phyloP scores from a whole-genome alignment of 805 yeast species.

The Cyberlindnera mrakii region DNA sequence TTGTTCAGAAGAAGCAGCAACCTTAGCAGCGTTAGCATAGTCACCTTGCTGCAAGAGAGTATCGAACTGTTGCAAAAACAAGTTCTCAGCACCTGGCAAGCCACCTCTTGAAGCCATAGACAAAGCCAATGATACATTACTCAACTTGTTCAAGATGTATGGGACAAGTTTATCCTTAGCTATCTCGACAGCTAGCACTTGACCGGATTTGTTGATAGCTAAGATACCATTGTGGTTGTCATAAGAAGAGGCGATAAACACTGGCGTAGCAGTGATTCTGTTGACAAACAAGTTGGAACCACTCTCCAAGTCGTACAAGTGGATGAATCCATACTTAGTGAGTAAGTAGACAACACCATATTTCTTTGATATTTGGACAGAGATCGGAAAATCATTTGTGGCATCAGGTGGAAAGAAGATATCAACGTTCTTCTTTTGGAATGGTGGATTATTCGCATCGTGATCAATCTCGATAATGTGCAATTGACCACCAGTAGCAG shows the following conservation, averaged over 20 bases:
- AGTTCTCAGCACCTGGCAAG: slow-evolving; percentile 92
- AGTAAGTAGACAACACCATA: slow-evolving; percentile 85
- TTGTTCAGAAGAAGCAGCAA: slow-evolving; percentile 92
- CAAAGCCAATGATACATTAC: slow-evolving; percentile 82
- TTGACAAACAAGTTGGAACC: slow-evolving; percentile 92
- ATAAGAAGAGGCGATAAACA: slow-evolving; percentile 79
- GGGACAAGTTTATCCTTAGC: slow-evolving; percentile 82
- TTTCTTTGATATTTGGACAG: slow-evolving; percentile 76
- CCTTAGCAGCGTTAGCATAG: slow-evolving; percentile 88
- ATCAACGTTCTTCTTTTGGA: slow-evolving; percentile 84
- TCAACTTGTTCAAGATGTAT: slow-evolving; percentile 78
- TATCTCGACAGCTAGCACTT: slow-evolving; percentile 87
- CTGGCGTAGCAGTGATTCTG: slow-evolving; percentile 93
- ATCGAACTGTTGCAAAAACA: slow-evolving; percentile 89
- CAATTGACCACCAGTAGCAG: slow-evolving; percentile 69
- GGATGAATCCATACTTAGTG: slow-evolving; percentile 95
- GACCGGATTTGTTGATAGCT: slow-evolving; percentile 92
- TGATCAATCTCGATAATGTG: slow-evolving; percentile 97
- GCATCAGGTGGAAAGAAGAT: slow-evolving; percentile 97
- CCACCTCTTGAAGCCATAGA: slow-evolving; percentile 93
- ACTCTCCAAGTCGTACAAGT: slow-evolving; percentile 87
- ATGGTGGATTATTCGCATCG: slow-evolving; percentile 77
- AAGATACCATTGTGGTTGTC: slow-evolving; percentile 76
- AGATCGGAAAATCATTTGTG: slow-evolving; percentile 91
- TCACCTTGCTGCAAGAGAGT: slow-evolving; percentile 78